These are phyloP conservation scores for Aspergillus asperescens DNA, from an alignment of 495 filamentous ascomycete genomes.

Conservation along the genomic window DNA sequence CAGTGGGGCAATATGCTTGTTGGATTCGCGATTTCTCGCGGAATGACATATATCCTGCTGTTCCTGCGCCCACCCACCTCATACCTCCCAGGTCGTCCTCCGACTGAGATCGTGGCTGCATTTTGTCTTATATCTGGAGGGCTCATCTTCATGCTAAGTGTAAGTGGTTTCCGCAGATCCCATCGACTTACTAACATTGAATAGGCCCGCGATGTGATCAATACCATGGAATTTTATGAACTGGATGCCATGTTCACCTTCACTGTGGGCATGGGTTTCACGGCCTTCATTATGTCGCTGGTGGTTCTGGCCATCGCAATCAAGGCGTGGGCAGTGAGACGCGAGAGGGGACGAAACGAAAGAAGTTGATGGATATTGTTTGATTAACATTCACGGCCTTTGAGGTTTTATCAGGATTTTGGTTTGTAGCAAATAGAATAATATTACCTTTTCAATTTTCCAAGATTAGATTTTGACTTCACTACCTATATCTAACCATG, in stretches of 20 bases:
- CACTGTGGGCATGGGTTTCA: slow-evolving; percentile 80
- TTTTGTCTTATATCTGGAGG: slow-evolving; percentile 89
- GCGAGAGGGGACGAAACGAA: slow-evolving; percentile 32
- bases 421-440: no score
- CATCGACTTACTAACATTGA: not conserved
- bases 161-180: no score
- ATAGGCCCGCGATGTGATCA: slow-evolving; percentile 65
- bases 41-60: slow-evolving; percentile 72
- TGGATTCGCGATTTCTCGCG: slow-evolving; percentile 71
- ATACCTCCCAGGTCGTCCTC: slow-evolving; percentile 78
- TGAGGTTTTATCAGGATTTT: no score
- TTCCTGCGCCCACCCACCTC: slow-evolving; percentile 78
- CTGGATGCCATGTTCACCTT: slow-evolving; percentile 87
- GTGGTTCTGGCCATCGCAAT: slow-evolving; percentile 68
- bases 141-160: slow-evolving; percentile 88
- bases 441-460: no score
- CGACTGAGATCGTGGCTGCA: slow-evolving; percentile 75
- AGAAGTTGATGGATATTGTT: not conserved
- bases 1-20: slow-evolving; percentile 89
- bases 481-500: no score
- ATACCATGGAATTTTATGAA: slow-evolving; percentile 65
- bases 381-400: not conserved
- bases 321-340: slow-evolving; percentile 80
- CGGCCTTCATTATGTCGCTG: slow-evolving; percentile 82
- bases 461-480: no score